Conservation (phyloP, 306 rosid genomes). For the Medicago arabica region DNA sequence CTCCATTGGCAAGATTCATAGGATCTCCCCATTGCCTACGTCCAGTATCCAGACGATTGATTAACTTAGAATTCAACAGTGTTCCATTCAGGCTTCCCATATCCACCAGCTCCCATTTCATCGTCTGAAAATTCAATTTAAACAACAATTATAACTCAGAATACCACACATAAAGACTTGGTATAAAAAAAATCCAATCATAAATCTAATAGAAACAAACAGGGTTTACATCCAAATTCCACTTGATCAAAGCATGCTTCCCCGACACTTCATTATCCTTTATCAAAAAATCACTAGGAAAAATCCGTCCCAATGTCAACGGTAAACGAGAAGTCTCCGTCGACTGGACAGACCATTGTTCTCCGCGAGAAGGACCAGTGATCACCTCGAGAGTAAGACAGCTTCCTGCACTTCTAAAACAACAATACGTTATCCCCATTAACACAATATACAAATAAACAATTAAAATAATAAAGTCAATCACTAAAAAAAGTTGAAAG, state of each 20-base stretch:
- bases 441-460: slow-evolving; percentile 36
- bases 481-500: slow-evolving; percentile 42
- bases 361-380: slow-evolving; percentile 86
- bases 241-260: slow-evolving; percentile 84
- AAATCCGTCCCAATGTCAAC: slow-evolving; percentile 80
- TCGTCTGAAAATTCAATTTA: slow-evolving; percentile 60
- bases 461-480: slow-evolving; percentile 15
- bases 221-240: slow-evolving; percentile 80
- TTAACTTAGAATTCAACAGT: slow-evolving; percentile 70
- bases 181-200: slow-evolving; percentile 35
- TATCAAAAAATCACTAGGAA: slow-evolving; percentile 79
- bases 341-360: slow-evolving; percentile 61
- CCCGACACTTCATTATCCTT: slow-evolving; percentile 95
- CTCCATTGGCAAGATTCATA: slow-evolving; percentile 77
- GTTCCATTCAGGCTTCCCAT: slow-evolving; percentile 99
- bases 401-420: slow-evolving; percentile 94
- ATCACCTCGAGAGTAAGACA: slow-evolving; percentile 88
- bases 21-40: slow-evolving; percentile 86
- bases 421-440: slow-evolving; percentile 60
- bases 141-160: slow-evolving; percentile 33
- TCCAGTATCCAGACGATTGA: slow-evolving; percentile 71
- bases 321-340: slow-evolving; percentile 65
- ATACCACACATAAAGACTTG: slow-evolving; percentile 10
- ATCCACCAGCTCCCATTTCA: slow-evolving; percentile 96
- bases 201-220: slow-evolving; percentile 34